Evolutionary conservation across 1,284 basidiomycete species (phyloP), one percentile per base, ranked within the genome.

Genomic region (Boletellus dicymbophilus): DNA sequence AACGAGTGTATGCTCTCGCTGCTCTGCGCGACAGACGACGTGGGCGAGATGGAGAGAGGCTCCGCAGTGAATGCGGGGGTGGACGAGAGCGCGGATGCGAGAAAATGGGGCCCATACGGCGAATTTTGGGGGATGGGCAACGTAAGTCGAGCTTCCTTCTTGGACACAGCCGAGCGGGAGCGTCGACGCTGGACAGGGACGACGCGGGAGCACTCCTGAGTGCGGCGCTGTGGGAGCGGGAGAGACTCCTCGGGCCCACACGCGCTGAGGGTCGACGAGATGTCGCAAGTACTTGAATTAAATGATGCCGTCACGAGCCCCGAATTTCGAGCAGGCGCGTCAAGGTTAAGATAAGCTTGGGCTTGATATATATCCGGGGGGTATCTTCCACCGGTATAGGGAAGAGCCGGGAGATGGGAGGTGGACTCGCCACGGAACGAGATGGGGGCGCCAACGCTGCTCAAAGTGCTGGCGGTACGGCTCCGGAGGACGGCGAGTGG

Each of bases 391-490:
- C 65, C 65, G 3, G 65, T 61, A 30, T 67, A 67, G 37, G 67
- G 62, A 28, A 67, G 56, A 15, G 53, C 51, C 5, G 65, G 65
- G 36, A 67, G 68, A 36, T 69, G 64, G 1, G 65, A 59, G 3
- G 65, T 70, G 15, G 65, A 67, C 37, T 67, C 58, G 20, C 65
- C 65, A 18, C 59, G 60, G 42, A 67, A 67, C 6, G 63, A 62
- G 39, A 67, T 52, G 12, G 68, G 68, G n/a, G 66, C 51, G 33
- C 54, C 58, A 9, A 41, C 44, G 30, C 51, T 67, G 37, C 64
- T 68, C 38, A 70, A 48, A 15, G 66, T 66, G 47, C 64, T 66
- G 28, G 66, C 68, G 27, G 65, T 71, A 28, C 65, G 66, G 49
- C 46, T 66, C 16, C 65, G 65, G 37, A 67, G 68, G 42, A 70